phyloP scores from a whole-genome alignment of 352 stramenopile genomes.

The Ophiocytium majus region DNA sequence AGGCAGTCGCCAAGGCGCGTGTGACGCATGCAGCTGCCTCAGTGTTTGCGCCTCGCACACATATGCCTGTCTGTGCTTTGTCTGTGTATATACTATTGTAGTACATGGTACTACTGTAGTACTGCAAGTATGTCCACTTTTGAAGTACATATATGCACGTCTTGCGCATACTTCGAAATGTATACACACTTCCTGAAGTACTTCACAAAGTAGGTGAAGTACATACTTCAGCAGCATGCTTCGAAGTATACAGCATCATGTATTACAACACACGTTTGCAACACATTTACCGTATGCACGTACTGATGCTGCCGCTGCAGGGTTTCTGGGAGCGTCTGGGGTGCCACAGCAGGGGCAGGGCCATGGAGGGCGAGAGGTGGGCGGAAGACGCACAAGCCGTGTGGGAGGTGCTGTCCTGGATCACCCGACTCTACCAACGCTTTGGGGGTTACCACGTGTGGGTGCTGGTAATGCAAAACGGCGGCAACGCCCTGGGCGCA shows the following conservation, averaged over 20 bases:
- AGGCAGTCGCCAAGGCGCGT: too few species aligned
- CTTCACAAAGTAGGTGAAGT: not conserved
- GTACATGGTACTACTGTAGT: too few species aligned
- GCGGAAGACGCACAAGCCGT: not conserved
- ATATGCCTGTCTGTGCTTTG: too few species aligned
- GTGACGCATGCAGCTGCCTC: too few species aligned
- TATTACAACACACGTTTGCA: not conserved
- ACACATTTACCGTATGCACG: not conserved
- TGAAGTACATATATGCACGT: not conserved
- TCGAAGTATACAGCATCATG: not conserved
- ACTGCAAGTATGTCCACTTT: too few species aligned
- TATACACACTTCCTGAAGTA: not conserved
- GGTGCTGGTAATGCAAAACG: not conserved
- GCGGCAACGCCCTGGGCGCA: not conserved
- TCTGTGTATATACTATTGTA: too few species aligned
- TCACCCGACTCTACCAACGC: not conserved
- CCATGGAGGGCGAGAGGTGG: not conserved
- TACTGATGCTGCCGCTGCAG: not conserved
- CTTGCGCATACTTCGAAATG: not conserved
- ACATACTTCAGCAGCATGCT: not conserved
- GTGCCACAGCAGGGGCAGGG: not conserved
- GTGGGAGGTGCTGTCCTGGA: conserved; percentile 3
- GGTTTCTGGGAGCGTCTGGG: conserved; percentile 11
- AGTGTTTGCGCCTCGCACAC: too few species aligned
- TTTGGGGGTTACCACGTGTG: not conserved